Base-by-base conservation (phyloP, 208 protist species). In the Crithidia acanthocephali region DNA sequence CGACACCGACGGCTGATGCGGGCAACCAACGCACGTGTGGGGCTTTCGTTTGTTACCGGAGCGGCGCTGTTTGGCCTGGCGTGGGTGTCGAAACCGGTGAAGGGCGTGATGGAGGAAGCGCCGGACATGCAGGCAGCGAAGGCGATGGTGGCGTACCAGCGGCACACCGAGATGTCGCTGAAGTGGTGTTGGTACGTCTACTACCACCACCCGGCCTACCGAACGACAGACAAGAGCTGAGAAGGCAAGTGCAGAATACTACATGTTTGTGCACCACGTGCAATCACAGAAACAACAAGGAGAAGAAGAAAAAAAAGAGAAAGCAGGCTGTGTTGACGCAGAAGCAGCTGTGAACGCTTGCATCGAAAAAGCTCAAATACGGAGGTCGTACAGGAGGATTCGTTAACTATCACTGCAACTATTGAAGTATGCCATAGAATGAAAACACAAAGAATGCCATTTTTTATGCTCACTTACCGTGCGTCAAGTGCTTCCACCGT, bases 171-270 rank as follows among this genome's bases (percentile, higher is more conserved):
- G 64, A 30, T 68, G 1, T 68, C 75, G 23, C 69, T 95, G 66
- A 85, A 83, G 51, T 95, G 91, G 91, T 76, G 92, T 62, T 92
- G 87, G 87, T 79, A 79, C 61, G 86, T 95, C 27, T 95, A 95
- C 69, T 91, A 93, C 68, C 85, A 93, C 72, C 91, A 95, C 70
- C 91, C 91, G 13, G 81, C 77, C 18, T 95, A 95, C 63, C 65
- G 72, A 11, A 30, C 35, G 30, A 40, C 74, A 35, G 28, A 28
- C 28, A 37, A 37, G 2, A 27, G 18, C 30, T 45, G 48, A 62
- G 15, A 23, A 51, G 53, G 18, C 4, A 20, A 42, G 33, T 13
- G 37, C 25, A 27, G 27, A n/a, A n/a, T n/a, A n/a, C n/a, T n/a
- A n/a, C n/a, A n/a, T 35, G 33, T 27, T 7, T 2, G 33, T 50